These are phyloP conservation scores for Sporothrix pseudoabietina DNA, from an alignment of 2,329 filamentous ascomycete genomes.

Conservation along the genomic window DNA sequence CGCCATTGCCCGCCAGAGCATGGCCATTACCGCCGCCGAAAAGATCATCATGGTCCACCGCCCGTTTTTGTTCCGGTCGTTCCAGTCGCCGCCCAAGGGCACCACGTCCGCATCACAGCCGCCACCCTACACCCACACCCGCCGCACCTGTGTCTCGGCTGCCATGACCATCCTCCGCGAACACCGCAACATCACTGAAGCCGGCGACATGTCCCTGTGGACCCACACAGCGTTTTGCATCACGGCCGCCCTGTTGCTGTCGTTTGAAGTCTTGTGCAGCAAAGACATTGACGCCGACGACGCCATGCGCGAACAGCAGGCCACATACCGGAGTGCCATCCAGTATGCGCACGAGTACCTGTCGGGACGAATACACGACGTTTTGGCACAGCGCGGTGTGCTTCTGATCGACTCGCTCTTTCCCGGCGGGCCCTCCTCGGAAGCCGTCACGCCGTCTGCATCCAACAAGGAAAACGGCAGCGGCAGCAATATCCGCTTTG, in stretches of 20 bases:
- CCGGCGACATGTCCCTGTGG: conserved; percentile 37
- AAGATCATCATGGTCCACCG: conserved; percentile 48
- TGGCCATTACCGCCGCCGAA: conserved; percentile 45
- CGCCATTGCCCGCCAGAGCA: conserved; percentile 41
- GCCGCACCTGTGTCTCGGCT: conserved; percentile 43
- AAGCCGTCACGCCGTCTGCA: neutral
- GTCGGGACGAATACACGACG: conserved; percentile 32
- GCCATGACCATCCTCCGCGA: conserved; percentile 43
- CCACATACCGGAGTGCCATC: conserved; percentile 32
- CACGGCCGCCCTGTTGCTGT: conserved; percentile 37
- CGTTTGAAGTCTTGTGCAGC: conserved; percentile 36
- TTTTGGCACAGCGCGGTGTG: conserved; percentile 35
- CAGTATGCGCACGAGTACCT: conserved; percentile 33
- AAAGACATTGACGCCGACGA: neutral
- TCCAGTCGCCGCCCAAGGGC: conserved; percentile 35
- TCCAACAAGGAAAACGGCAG: neutral
- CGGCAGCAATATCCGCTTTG: conserved; percentile 29
- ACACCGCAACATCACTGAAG: conserved; percentile 34
- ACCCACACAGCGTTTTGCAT: conserved; percentile 39
- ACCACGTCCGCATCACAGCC: neutral
- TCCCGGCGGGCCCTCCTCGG: conserved; percentile 17
- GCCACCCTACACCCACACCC: conserved; percentile 38
- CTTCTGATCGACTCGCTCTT: conserved; percentile 35
- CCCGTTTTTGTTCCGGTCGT: conserved; percentile 42
- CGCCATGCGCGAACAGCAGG: conserved; percentile 13